phyloP scores from a whole-genome alignment of 2,329 filamentous ascomycete genomes.

The Penicillium psychrosexuale region DNA sequence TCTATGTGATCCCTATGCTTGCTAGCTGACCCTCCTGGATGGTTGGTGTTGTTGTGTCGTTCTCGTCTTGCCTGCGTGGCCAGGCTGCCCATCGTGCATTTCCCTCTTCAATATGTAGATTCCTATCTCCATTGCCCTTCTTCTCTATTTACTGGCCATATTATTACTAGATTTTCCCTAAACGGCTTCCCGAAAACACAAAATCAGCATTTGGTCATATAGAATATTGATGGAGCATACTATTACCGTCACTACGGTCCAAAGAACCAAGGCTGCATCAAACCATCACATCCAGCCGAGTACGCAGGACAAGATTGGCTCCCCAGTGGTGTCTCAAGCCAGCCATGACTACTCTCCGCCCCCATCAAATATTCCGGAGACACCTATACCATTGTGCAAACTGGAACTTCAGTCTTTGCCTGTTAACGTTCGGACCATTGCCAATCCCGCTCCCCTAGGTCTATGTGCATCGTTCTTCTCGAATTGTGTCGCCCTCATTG shows the following conservation, averaged over 20 bases:
- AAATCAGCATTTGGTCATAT: too few species aligned
- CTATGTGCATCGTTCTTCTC: slow-evolving; percentile 20
- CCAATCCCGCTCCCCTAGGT: slow-evolving; percentile 20
- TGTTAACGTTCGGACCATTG: slow-evolving; percentile 12
- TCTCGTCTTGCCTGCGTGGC: too few species aligned
- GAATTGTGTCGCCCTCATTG: slow-evolving; percentile 16
- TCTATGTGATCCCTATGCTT: too few species aligned
- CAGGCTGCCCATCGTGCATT: too few species aligned
- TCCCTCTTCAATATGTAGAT: too few species aligned
- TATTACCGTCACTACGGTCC: neutral
- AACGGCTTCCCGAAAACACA: neutral
- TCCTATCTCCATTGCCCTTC: neutral
- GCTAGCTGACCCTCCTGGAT: too few species aligned
- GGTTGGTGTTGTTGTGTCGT: too few species aligned
- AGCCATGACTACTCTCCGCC: slow-evolving; percentile 5
- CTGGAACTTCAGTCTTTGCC: neutral
- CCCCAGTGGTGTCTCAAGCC: slow-evolving; percentile 5
- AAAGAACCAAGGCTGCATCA: neutral
- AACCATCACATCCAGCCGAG: neutral
- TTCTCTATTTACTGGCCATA: neutral
- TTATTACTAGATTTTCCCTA: neutral
- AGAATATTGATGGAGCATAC: neutral
- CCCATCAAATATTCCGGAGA: neutral
- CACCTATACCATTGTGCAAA: neutral
- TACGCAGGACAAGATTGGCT: neutral